Evolutionary conservation across 2,329 filamentous ascomycete genomes (phyloP), one percentile per base, ranked within the genome.

Genomic region (Mycogone perniciosa): DNA sequence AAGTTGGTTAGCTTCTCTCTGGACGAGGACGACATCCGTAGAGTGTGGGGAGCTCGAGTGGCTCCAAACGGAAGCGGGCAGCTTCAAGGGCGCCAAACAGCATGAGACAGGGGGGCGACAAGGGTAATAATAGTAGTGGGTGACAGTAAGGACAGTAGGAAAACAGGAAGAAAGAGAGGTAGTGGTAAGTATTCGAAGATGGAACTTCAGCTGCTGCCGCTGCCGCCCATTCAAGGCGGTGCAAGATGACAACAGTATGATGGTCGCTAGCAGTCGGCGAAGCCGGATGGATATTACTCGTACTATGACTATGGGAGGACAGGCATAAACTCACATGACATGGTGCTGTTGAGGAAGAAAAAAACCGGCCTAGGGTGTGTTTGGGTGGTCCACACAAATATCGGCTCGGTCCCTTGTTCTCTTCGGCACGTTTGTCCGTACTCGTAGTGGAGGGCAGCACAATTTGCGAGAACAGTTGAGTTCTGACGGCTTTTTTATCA

Each of bases 1-100:
- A 51, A 44, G 10, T 51, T 38, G 52, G 48, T 54, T 51, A 54
- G 52, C 47, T 20, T 41, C 26, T 40, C 33, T 44, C 52, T 47
- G 30, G 43, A 35, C 48, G 48, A 46, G 33, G 51, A 47, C 43
- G 51, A 44, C 51, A 53, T 53, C 46, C 47, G 47, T 30, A 43
- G 38, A 38, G 29, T 13, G 20, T n/a, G 34, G 47, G 13, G 39
- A 44, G 43, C 29, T 30, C 39, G 45, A 47, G 31, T 2, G 44
- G 44, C 45, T 47, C 45, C 45, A 38, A 40, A 26, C 26, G 13
- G 37, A 50, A 46, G 51, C 52, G 44, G 37, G 38, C 46, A 35
- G 43, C 51, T 48, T 50, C 51, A 42, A 49, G 5, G 33, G 38
- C 35, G 33, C n/a, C 27, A 33, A 33, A 35, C 42, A 38, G 44